Base-by-base conservation (phyloP, 2,329 filamentous ascomycete genomes). In the Fusarium sp. region DNA sequence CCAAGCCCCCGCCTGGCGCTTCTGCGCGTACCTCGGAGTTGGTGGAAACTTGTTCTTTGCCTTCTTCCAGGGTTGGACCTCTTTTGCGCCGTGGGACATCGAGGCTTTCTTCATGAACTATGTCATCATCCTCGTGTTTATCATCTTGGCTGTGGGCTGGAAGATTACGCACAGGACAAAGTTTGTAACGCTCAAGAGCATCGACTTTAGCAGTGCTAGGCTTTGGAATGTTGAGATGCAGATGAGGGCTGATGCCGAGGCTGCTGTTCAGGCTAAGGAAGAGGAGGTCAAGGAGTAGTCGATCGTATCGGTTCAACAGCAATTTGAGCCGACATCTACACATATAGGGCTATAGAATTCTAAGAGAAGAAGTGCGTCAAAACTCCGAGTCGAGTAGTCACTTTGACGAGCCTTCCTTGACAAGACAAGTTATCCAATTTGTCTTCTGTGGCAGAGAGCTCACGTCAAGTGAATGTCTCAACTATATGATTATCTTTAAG, bases 1-100 rank as follows among this genome's bases (percentile, higher is more conserved):
- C 34, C 67, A 63, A 39, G 64, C 67, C 5, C 64, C 67, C 0
- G 23, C 48, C 4, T 70, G 59, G 58, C 50, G 48, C 11, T 60
- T 60, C 57, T 60, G 57, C 1, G 37, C 37, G 2, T 60, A 60
- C n/a, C 57, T 60, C 2, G 37, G 57, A 1, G 34, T 43, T 1
- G 37, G 25, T 1, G 37, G 57, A 0, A 60, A 60, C 27, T n/a
- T 60, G 27, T 60, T 60, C n/a, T 60, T 60, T 4, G 11, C 23
- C 3, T 18, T 60, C 2, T 60, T 43, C 27, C 57, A 60, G 6
- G 37, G 57, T 1, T 60, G 57, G 57, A 45, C 57, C 7, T 60
- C 37, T 0, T 43, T 60, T 23, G 57, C 57, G 0, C 37, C 37
- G 0, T 60, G 14, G 57, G 57, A 60, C 16, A 39, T 43, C 0